These are phyloP conservation scores for Pichia cactophila DNA, from an alignment of 1,139 yeast genomes.

Conservation along the genomic window DNA sequence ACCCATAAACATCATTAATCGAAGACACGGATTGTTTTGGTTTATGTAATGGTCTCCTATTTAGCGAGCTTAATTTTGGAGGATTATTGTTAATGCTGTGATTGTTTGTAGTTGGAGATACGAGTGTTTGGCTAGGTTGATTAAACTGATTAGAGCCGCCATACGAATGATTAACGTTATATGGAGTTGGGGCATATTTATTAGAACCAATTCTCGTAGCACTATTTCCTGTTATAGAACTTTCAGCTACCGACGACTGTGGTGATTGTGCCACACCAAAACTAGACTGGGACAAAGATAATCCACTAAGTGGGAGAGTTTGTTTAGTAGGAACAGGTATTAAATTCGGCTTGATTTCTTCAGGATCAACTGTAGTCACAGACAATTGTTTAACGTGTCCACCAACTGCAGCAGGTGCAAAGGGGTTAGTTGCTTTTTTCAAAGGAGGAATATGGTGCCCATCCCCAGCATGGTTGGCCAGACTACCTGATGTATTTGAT, in stretches of 20 bases:
- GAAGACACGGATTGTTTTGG: constrained; percentile 12
- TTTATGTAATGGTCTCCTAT: constrained; percentile 1
- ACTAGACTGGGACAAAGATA: neutral
- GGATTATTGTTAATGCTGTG: neutral
- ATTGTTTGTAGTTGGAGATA: neutral
- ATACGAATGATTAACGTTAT: too few species aligned
- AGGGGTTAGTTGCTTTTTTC: constrained; percentile 22
- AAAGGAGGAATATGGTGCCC: neutral
- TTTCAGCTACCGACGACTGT: neutral
- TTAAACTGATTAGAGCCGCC: neutral
- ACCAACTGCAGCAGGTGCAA: constrained; percentile 27
- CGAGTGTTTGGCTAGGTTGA: neutral
- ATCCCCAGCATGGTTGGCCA: neutral
- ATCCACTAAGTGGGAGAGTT: constrained; percentile 8
- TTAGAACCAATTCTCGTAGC: neutral
- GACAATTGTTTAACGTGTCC: constrained; percentile 25
- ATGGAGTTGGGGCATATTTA: constrained; percentile 1
- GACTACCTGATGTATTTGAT: neutral
- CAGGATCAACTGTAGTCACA: constrained; percentile 4
- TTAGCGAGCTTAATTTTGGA: constrained; percentile 1
- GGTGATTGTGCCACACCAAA: neutral
- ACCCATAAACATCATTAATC: constrained; percentile 23
- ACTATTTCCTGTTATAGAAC: neutral
- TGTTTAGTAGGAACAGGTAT: constrained; percentile 25
- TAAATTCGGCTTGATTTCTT: constrained; percentile 19